These are phyloP conservation scores for Fibroporia radiculosa DNA, from an alignment of 768 basidiomycete genomes.

Conservation along the genomic window DNA sequence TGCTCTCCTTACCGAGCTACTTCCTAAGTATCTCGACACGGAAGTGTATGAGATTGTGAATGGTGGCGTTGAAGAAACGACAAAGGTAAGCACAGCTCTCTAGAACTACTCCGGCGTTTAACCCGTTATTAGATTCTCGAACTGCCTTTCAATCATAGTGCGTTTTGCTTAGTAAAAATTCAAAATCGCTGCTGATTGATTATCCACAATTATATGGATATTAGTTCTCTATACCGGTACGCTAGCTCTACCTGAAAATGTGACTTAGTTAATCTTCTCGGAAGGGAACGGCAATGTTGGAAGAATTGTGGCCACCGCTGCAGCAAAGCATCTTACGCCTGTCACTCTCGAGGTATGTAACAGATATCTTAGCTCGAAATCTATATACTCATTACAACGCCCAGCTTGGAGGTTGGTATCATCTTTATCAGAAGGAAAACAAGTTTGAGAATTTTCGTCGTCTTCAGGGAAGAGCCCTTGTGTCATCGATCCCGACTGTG, in stretches of 20 bases:
- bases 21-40: slow-evolving; percentile 70
- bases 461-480: slow-evolving; percentile 59
- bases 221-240: slow-evolving; percentile 11
- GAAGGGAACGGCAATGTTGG: slow-evolving; percentile 1
- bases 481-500: slow-evolving; percentile 51
- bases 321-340: slow-evolving; percentile 69
- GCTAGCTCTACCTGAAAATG: background rate
- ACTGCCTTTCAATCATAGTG: slow-evolving; percentile 59
- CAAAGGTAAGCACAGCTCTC: slow-evolving; percentile 29
- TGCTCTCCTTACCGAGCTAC: slow-evolving; percentile 53
- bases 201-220: background rate
- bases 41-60: slow-evolving; percentile 61
- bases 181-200: too few species aligned
- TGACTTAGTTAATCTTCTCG: background rate
- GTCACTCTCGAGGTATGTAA: slow-evolving; percentile 42
- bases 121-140: slow-evolving; percentile 52
- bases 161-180: slow-evolving; percentile 17
- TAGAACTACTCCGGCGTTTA: background rate
- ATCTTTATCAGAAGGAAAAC: background rate
- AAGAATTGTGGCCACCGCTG: slow-evolving; percentile 57
- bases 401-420: background rate
- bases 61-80: slow-evolving; percentile 58
- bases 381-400: slow-evolving; percentile 33
- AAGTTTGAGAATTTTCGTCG: background rate
- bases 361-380: slow-evolving; percentile 20